A percentile compares a stretch with the other conserved stretches of the same genome.
These are phyloP conservation scores for Pleurostoma richardsiae DNA, from an alignment of 2,329 filamentous ascomycete species.

Conservation along the genomic window DNA sequence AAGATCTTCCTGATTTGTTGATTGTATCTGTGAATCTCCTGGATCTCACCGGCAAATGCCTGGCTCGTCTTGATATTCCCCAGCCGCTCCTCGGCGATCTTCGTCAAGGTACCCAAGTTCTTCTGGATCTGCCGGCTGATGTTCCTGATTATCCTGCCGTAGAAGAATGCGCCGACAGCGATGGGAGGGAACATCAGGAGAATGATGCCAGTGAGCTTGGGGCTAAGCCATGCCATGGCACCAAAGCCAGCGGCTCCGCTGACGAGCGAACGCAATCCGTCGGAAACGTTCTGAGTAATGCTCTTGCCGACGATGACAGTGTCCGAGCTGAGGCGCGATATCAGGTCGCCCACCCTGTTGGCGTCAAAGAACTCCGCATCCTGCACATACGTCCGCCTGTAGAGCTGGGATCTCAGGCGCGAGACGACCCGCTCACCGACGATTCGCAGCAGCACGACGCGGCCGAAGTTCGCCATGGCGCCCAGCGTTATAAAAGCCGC, in stretches of 20 bases:
- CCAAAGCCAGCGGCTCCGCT: slow-evolving; percentile 85
- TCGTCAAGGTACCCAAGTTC: slow-evolving; percentile 86
- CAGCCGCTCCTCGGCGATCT: slow-evolving; percentile 95
- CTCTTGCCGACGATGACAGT: slow-evolving; percentile 98
- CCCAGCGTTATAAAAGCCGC: slow-evolving; percentile 74
- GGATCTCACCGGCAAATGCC: slow-evolving; percentile 88
- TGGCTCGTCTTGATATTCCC: slow-evolving; percentile 96
- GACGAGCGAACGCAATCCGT: slow-evolving; percentile 86
- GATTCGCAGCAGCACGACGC: slow-evolving; percentile 88
- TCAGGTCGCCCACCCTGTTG: slow-evolving; percentile 92
- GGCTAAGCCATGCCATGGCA: slow-evolving; percentile 93
- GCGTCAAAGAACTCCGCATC: slow-evolving; percentile 99
- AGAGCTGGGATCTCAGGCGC: slow-evolving; percentile 81
- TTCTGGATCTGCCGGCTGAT: slow-evolving; percentile 90
- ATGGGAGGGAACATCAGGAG: slow-evolving; percentile 86
- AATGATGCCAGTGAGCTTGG: slow-evolving; percentile 83
- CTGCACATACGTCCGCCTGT: slow-evolving; percentile 89
- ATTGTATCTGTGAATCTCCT: slow-evolving; percentile 89
- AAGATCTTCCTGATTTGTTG: slow-evolving; percentile 90
- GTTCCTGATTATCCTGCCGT: slow-evolving; percentile 82
- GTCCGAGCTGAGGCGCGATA: slow-evolving; percentile 91
- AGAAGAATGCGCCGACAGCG: slow-evolving; percentile 85
- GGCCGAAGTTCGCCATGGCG: slow-evolving; percentile 85
- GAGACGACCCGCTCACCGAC: slow-evolving; percentile 94
- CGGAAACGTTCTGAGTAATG: slow-evolving; percentile 95